Evolutionary conservation across 768 basidiomycete genomes (phyloP).

Genomic region (Leucosporidium scottii): DNA sequence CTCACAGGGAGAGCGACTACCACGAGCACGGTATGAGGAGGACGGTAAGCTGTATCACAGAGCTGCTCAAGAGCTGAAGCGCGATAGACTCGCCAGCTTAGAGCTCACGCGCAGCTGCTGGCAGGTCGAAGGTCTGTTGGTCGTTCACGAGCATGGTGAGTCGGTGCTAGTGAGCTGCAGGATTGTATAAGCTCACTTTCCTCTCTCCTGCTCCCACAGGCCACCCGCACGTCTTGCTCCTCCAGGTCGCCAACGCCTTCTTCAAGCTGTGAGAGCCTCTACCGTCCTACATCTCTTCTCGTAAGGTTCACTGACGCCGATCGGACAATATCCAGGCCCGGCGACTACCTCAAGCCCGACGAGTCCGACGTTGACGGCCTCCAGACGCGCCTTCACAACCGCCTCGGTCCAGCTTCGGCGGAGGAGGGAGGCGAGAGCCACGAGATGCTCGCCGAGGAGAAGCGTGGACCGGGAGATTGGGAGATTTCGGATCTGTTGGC

Average conservation of each 20-base stretch:
- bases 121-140: conserved; percentile 53
- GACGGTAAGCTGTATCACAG: conserved; percentile 59
- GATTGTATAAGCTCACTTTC: background rate
- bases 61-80: conserved; percentile 38
- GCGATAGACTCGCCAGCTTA: too few relatives aligned
- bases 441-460: background rate
- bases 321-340: conserved; percentile 55
- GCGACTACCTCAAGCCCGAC: conserved; percentile 95
- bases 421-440: background rate
- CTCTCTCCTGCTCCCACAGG: background rate
- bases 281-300: too few relatives aligned
- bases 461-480: conserved; percentile 53
- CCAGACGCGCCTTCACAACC: conserved; percentile 77
- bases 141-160: conserved; percentile 84
- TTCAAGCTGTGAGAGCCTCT: conserved; percentile 75
- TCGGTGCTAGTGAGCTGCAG: background rate
- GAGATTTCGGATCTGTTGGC: conserved; percentile 93
- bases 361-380: conserved; percentile 89
- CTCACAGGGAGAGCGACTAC: conserved; percentile 70
- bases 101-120: too few relatives aligned
- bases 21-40: conserved; percentile 94
- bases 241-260: conserved; percentile 97
- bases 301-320: background rate
- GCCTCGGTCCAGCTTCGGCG: conserved; percentile 48
- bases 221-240: conserved; percentile 84